phyloP scores from a whole-genome alignment of 139 green algal species.

The Chlorella sorokiniana region DNA sequence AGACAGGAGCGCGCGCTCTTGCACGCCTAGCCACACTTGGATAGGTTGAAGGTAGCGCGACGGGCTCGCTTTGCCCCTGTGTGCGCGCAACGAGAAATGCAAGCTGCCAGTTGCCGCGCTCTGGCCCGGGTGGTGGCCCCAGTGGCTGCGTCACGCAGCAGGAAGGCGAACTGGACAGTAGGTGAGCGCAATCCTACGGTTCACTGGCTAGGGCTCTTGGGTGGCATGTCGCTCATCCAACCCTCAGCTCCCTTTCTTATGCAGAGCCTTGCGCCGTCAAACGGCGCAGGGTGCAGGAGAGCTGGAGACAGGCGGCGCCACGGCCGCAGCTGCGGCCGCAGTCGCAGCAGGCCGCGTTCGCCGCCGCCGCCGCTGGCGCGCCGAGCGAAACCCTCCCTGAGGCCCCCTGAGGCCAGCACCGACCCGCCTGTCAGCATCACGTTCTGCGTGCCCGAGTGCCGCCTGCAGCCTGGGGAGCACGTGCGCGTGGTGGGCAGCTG shows the following conservation, averaged over 20 bases:
- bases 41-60: too few relatives aligned
- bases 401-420: neutral
- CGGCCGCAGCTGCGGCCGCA: neutral
- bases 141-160: neutral
- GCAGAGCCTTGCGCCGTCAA: neutral
- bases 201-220: neutral
- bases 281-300: neutral
- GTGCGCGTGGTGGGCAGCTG: constrained; percentile 6
- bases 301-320: neutral
- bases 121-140: too few relatives aligned
- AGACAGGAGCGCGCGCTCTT: too few relatives aligned
- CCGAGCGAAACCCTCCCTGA: too few relatives aligned
- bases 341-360: too few relatives aligned
- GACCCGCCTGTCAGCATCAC: neutral
- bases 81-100: too few relatives aligned
- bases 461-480: neutral
- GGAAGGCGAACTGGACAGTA: neutral
- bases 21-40: too few relatives aligned
- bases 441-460: neutral
- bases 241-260: neutral
- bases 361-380: too few relatives aligned
- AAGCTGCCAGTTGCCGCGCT: too few relatives aligned
- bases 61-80: too few relatives aligned
- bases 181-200: too few relatives aligned
- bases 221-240: neutral